phyloP scores from a whole-genome alignment of 2,329 filamentous ascomycete species.

The Dothideomycetes sp. region DNA sequence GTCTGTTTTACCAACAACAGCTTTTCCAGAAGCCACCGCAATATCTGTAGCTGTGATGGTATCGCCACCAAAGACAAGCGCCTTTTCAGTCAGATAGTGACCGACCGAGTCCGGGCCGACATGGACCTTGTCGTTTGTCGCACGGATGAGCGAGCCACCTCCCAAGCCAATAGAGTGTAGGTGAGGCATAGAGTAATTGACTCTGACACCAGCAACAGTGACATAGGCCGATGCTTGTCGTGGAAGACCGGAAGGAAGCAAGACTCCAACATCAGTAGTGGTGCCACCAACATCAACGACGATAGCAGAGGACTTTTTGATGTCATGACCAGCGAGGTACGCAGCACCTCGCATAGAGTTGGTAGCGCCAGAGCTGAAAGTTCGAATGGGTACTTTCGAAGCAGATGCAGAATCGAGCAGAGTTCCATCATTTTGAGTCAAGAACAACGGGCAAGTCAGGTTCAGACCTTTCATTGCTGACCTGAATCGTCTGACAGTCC shows the following conservation, averaged over 20 bases:
- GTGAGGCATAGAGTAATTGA: slow-evolving; percentile 38
- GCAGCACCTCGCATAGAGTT: slow-evolving; percentile 49
- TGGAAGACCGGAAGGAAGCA: slow-evolving; percentile 53
- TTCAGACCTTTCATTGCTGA: slow-evolving; percentile 37
- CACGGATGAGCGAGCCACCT: slow-evolving; percentile 41
- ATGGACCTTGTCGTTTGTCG: slow-evolving; percentile 25
- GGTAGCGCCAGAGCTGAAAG: slow-evolving; percentile 44
- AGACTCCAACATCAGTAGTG: slow-evolving; percentile 52
- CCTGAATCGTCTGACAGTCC: slow-evolving; percentile 38
- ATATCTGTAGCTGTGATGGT: slow-evolving; percentile 47
- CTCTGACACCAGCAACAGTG: slow-evolving; percentile 51
- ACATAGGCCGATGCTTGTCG: slow-evolving; percentile 53
- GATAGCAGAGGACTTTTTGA: slow-evolving; percentile 32
- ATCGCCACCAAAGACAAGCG: slow-evolving; percentile 45
- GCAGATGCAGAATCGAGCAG: slow-evolving; percentile 39
- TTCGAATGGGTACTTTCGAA: slow-evolving; percentile 40
- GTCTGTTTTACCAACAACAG: slow-evolving; percentile 20
- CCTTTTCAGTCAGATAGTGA: slow-evolving; percentile 39
- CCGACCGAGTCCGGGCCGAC: slow-evolving; percentile 53
- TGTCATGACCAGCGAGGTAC: slow-evolving; percentile 40
- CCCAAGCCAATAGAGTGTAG: slow-evolving; percentile 48
- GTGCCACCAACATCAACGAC: slow-evolving; percentile 60
- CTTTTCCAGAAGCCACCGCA: slow-evolving; percentile 29
- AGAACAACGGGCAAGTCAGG: slow-evolving; percentile 40
- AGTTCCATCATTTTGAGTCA: slow-evolving; percentile 46